Evolutionary conservation across 257 asterid genomes (phyloP).

Genomic region (Craterostigma plantagineum): DNA sequence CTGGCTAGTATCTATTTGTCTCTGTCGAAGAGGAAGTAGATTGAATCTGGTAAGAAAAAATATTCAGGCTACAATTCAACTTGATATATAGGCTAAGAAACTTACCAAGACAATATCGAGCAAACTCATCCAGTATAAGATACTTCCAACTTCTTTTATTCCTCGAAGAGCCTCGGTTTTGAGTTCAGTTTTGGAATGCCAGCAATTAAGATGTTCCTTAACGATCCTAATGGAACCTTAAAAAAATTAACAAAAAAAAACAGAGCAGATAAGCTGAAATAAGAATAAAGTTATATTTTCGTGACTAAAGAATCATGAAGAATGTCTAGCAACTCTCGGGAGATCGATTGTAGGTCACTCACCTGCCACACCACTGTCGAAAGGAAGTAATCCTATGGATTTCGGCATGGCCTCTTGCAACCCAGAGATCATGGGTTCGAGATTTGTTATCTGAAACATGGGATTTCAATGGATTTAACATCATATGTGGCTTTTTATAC

Average conservation of each 20-base stretch:
- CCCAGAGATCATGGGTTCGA: slow-evolving; percentile 77
- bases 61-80: too few species aligned
- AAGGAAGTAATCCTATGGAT: slow-evolving; percentile 85
- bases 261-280: slow-evolving; percentile 4
- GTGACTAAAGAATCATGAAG: neutral
- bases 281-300: slow-evolving; percentile 1
- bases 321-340: neutral
- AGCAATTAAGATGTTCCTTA: slow-evolving; percentile 72
- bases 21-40: slow-evolving; percentile 20
- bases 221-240: slow-evolving; percentile 69
- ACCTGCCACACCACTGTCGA: slow-evolving; percentile 95
- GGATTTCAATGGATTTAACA: slow-evolving; percentile 8
- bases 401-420: slow-evolving; percentile 89
- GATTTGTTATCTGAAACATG: slow-evolving; percentile 47
- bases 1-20: slow-evolving; percentile 90
- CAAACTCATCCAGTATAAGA: slow-evolving; percentile 93
- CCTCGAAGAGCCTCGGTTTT: slow-evolving; percentile 77
- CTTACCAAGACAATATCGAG: slow-evolving; percentile 89
- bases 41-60: too few species aligned
- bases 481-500: too few species aligned
- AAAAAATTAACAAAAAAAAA: slow-evolving; percentile 7
- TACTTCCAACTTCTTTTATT: slow-evolving; percentile 88
- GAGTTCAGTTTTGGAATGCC: slow-evolving; percentile 75
- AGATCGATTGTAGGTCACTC: slow-evolving; percentile 9
- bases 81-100: slow-evolving; percentile 5